phyloP scores from a whole-genome alignment of 192 early-diverging fungal species.

The Coemansia guatemalensis region DNA sequence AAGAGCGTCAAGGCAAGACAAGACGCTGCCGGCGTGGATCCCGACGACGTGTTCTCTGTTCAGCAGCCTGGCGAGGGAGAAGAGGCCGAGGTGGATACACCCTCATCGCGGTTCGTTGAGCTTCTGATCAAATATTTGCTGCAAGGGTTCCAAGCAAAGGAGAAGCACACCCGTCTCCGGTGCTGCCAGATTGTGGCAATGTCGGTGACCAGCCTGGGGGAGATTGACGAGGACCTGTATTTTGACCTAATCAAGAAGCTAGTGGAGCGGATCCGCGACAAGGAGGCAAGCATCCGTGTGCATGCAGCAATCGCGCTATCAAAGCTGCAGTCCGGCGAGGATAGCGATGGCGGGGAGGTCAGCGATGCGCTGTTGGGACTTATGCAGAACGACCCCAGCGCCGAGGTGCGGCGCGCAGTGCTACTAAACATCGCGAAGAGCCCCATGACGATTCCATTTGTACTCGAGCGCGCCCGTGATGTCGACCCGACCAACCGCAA shows the following conservation, averaged over 20 bases:
- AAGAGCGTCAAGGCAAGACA: slow-evolving; percentile 15
- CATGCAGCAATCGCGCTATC: slow-evolving; percentile 78
- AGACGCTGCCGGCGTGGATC: neutral
- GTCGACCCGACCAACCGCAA: slow-evolving; percentile 73
- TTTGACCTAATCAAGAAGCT: slow-evolving; percentile 65
- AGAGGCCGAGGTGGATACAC: slow-evolving; percentile 50
- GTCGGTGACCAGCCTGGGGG: slow-evolving; percentile 69
- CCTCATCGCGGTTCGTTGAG: slow-evolving; percentile 71
- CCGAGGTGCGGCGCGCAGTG: slow-evolving; percentile 81
- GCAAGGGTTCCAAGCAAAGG: slow-evolving; percentile 77
- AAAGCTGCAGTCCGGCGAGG: slow-evolving; percentile 68
- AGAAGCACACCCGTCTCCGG: slow-evolving; percentile 72
- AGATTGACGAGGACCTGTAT: slow-evolving; percentile 81
- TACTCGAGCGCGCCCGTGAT: slow-evolving; percentile 78
- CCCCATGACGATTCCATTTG: slow-evolving; percentile 60
- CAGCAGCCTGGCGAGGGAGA: slow-evolving; percentile 23
- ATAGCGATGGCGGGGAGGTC: slow-evolving; percentile 61
- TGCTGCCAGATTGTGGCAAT: slow-evolving; percentile 76
- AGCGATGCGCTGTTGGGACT: slow-evolving; percentile 63
- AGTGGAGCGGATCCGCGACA: slow-evolving; percentile 73
- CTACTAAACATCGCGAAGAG: slow-evolving; percentile 72
- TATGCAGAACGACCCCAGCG: slow-evolving; percentile 72
- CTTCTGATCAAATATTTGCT: slow-evolving; percentile 67
- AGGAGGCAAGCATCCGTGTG: slow-evolving; percentile 74
- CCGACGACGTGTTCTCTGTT: slow-evolving; percentile 36